Evolutionary conservation across 139 green algal genomes (phyloP).

Genomic region (Chlorella sp.): DNA sequence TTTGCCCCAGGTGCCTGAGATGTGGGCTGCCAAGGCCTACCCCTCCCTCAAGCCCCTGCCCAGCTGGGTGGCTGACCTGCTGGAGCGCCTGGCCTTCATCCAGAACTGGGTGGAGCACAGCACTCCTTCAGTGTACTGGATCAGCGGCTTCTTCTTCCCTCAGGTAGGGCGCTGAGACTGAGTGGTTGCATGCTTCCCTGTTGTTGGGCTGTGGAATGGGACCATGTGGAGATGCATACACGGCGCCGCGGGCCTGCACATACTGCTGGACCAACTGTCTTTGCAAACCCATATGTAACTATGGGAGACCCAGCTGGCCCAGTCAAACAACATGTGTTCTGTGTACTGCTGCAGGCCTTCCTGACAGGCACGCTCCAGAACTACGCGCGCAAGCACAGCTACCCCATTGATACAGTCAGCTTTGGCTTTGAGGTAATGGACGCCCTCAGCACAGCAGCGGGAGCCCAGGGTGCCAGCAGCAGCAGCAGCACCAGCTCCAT

Average conservation of each 20-base stretch:
- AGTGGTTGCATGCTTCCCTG: no score
- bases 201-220: no score
- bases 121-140: conserved; percentile 66
- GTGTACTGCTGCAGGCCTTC: conserved; percentile 75
- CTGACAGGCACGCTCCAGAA: conserved; percentile 83
- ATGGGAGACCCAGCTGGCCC: no score
- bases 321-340: no score
- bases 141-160: conserved; percentile 85
- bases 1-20: conserved; percentile 70
- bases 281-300: no score
- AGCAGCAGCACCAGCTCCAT: background rate
- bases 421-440: conserved; percentile 72
- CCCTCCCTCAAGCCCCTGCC: conserved; percentile 78
- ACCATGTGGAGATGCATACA: no score
- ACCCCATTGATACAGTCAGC: conserved; percentile 74
- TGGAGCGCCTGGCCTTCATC: conserved; percentile 68
- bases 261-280: no score
- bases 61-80: conserved; percentile 69
- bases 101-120: conserved; percentile 55
- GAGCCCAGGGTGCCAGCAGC: background rate
- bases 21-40: conserved; percentile 76
- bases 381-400: conserved; percentile 66
- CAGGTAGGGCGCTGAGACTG: no score
- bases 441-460: conserved; percentile 7
- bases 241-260: no score